Conservation (phyloP, 352 stramenopile genomes). For the Phytopythium litorale region DNA sequence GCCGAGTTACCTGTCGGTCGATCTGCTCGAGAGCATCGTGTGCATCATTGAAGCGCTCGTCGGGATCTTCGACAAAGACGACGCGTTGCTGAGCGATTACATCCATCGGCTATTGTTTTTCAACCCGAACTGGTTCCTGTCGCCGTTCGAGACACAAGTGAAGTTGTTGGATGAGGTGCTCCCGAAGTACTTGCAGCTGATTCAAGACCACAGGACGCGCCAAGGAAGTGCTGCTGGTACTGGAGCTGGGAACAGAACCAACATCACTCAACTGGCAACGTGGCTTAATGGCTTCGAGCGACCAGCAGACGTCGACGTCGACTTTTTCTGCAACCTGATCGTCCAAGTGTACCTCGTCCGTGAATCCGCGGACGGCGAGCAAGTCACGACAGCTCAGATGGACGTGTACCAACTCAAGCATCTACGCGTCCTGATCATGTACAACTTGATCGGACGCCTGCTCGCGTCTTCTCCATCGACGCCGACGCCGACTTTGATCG, state of each 20-base stretch:
- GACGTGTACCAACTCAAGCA: conserved; percentile 29
- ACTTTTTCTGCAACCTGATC: conserved; percentile 77
- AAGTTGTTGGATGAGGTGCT: conserved; percentile 60
- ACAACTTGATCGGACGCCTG: conserved; percentile 65
- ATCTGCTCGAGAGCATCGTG: conserved; percentile 55
- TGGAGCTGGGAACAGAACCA: not conserved
- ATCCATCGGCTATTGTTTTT: conserved; percentile 71
- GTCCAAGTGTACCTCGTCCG: conserved; percentile 55
- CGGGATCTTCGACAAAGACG: conserved; percentile 26
- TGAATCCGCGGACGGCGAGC: conserved; percentile 19
- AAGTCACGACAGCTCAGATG: conserved; percentile 25
- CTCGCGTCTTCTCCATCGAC: conserved; percentile 34
- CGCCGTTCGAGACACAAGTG: conserved; percentile 70
- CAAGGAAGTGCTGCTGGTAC: not conserved
- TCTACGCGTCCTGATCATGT: conserved; percentile 50
- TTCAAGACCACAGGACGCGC: conserved; percentile 27
- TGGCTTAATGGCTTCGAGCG: conserved; percentile 1
- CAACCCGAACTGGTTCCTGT: conserved; percentile 77
- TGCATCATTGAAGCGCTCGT: conserved; percentile 59
- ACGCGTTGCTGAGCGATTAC: conserved; percentile 33
- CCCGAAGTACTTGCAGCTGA: conserved; percentile 48
- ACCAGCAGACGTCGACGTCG: conserved; percentile 40
- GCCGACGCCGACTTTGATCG: conserved; percentile 14
- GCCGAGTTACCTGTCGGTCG: conserved; percentile 59
- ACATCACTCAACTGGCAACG: not conserved